Evolutionary conservation across 2,329 filamentous ascomycete species (phyloP), one percentile per base, ranked within the genome.

Genomic region (Stagonosporopsis cucurbitacearum): DNA sequence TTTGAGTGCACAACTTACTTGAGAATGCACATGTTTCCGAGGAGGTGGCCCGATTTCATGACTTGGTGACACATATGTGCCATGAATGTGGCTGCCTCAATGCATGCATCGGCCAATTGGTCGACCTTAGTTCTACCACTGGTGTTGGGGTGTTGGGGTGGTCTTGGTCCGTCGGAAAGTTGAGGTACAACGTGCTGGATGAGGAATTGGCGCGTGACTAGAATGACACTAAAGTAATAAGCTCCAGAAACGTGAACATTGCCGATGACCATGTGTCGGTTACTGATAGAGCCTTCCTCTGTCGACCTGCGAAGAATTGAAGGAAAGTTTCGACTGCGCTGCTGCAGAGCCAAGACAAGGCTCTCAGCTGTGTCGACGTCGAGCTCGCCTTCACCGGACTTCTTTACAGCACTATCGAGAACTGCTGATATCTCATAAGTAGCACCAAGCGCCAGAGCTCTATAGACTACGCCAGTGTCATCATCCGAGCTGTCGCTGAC

Each of bases 201-300:
- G 8, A 87, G 67, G 25, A 86, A 81, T 0, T 83, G 84, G 1
- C 84, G 75, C 0, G 83, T 85, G 2, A 83, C 81, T 0, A 86
- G 66, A 19, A 84, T 86, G 0, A 86, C 81, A 0, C 83, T 81
- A 50, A 86, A 84, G 59, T 86, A 85, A 60, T 86, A 86, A 0
- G 81, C 72, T 53, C 83, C 86, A 0, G 83, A 81, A 6, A 86
- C 78, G 50, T 86, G 83, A 1, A 84, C 75, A 22, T 79, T 83
- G 0, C 79, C 80, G 23, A 84, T 77, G 2, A 78, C 76, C 0
- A 73, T 75, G 17, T 77, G 71, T 25, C 59, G 42, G 60, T 62
- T 43, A 59, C 62, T 39, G 43, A 65, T 32, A 23, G 63, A 32
- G 25, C 54, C 33, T 59, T 64, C 32, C 56, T 54, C 9, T 56